These are phyloP conservation scores for Fragaria nilgerrensis DNA, from an alignment of 306 rosid genomes.

Conservation along the genomic window DNA sequence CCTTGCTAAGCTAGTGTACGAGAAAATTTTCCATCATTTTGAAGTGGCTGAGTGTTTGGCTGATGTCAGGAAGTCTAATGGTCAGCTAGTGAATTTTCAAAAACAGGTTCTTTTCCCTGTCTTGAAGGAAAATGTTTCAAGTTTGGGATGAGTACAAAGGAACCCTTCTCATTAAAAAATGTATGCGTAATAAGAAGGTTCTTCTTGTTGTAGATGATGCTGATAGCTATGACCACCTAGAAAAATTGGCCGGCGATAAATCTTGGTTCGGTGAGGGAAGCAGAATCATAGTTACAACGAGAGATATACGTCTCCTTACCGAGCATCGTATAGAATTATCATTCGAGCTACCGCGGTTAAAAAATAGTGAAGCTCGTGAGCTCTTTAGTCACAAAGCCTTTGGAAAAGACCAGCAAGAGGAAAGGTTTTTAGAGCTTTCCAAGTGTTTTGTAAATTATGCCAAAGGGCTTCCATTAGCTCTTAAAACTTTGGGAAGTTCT, in stretches of 20 bases:
- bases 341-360: background rate
- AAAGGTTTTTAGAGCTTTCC: background rate
- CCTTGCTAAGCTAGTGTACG: no score
- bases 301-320: background rate
- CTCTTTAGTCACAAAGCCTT: conserved; percentile 10
- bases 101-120: background rate
- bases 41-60: background rate
- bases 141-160: background rate
- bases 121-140: background rate
- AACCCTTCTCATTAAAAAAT: background rate
- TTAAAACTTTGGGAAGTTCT: background rate
- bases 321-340: no score
- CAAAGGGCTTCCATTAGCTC: conserved; percentile 3
- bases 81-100: background rate
- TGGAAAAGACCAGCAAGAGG: background rate
- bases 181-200: background rate
- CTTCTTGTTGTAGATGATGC: conserved; percentile 18
- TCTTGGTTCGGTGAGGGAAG: background rate
- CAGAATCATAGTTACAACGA: background rate
- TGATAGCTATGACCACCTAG: background rate
- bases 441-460: background rate
- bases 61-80: background rate
- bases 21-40: no score
- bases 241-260: background rate
- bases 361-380: background rate